These are phyloP conservation scores for Fusarium armeniacum DNA, from an alignment of 2,329 filamentous ascomycete species.

Conservation along the genomic window DNA sequence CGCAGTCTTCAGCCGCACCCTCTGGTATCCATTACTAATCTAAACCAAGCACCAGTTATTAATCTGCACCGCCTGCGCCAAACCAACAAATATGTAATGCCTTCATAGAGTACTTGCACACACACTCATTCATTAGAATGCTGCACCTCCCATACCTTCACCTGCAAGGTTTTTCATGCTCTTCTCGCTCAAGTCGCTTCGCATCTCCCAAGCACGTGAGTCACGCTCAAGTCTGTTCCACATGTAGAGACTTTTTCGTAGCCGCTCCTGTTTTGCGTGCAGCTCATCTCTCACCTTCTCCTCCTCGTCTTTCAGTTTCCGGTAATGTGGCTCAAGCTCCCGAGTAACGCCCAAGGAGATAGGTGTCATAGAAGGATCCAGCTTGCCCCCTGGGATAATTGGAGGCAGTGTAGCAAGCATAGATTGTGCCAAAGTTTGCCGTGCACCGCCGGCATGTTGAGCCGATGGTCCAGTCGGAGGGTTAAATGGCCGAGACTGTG, in stretches of 20 bases:
- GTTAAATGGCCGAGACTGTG: constrained; percentile 65
- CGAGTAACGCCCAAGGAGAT: constrained; percentile 63
- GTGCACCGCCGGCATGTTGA: constrained; percentile 55
- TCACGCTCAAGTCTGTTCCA: constrained; percentile 71
- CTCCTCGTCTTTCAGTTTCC: constrained; percentile 69
- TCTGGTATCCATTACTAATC: background rate
- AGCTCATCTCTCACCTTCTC: constrained; percentile 69
- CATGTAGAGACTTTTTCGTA: constrained; percentile 65
- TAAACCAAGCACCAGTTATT: constrained; percentile 20
- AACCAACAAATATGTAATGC: constrained; percentile 9
- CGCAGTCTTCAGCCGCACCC: constrained; percentile 9
- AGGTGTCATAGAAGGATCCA: constrained; percentile 63
- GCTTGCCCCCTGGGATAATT: constrained; percentile 67
- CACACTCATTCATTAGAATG: constrained; percentile 59
- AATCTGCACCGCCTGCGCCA: constrained; percentile 25
- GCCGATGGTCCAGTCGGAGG: constrained; percentile 69
- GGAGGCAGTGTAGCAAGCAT: constrained; percentile 66
- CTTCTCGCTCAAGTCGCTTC: constrained; percentile 69
- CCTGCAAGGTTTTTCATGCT: constrained; percentile 70
- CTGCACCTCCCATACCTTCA: constrained; percentile 68
- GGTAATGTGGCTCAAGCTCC: constrained; percentile 68
- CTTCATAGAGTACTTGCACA: background rate
- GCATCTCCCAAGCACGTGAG: constrained; percentile 66
- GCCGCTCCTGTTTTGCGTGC: constrained; percentile 66
- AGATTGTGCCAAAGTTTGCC: constrained; percentile 66